A percentile compares a stretch with the other conserved stretches of the same genome.
These are phyloP conservation scores for Penicillium expansum DNA, from an alignment of 2,329 filamentous ascomycete species.

Conservation along the genomic window DNA sequence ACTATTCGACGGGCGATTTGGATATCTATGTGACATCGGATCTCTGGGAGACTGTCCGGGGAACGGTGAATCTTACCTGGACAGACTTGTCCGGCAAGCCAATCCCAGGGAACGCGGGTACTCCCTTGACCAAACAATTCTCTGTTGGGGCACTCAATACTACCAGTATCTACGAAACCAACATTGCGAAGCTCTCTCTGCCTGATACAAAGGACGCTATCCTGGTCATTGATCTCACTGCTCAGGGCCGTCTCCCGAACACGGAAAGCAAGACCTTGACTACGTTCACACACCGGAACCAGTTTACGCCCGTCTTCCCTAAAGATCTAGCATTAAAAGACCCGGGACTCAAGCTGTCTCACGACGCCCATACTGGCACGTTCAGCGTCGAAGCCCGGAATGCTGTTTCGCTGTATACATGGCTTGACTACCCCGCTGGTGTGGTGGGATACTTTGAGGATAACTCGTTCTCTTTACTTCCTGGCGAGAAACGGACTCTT, in stretches of 20 bases:
- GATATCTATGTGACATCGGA: slow-evolving; percentile 58
- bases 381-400: slow-evolving; percentile 51
- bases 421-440: slow-evolving; percentile 53
- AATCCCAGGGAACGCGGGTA: slow-evolving; percentile 40
- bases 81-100: slow-evolving; percentile 49
- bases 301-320: slow-evolving; percentile 50
- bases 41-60: slow-evolving; percentile 52
- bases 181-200: slow-evolving; percentile 37
- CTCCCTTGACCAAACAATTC: slow-evolving; percentile 37
- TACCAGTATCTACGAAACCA: slow-evolving; percentile 46
- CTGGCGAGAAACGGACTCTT: slow-evolving; percentile 47
- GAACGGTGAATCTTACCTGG: slow-evolving; percentile 52
- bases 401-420: slow-evolving; percentile 55
- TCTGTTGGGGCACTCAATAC: slow-evolving; percentile 53
- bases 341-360: slow-evolving; percentile 46
- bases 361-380: slow-evolving; percentile 28
- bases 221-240: slow-evolving; percentile 46
- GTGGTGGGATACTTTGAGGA: slow-evolving; percentile 52
- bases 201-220: slow-evolving; percentile 39
- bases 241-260: slow-evolving; percentile 50
- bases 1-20: slow-evolving; percentile 50
- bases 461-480: slow-evolving; percentile 53
- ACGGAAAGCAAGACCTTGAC: slow-evolving; percentile 29
- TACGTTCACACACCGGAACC: slow-evolving; percentile 52
- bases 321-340: slow-evolving; percentile 49